Evolutionary conservation across 2,329 filamentous ascomycete species (phyloP), one percentile per base, ranked within the genome.

Genomic region (Pestalotiopsis sp.): DNA sequence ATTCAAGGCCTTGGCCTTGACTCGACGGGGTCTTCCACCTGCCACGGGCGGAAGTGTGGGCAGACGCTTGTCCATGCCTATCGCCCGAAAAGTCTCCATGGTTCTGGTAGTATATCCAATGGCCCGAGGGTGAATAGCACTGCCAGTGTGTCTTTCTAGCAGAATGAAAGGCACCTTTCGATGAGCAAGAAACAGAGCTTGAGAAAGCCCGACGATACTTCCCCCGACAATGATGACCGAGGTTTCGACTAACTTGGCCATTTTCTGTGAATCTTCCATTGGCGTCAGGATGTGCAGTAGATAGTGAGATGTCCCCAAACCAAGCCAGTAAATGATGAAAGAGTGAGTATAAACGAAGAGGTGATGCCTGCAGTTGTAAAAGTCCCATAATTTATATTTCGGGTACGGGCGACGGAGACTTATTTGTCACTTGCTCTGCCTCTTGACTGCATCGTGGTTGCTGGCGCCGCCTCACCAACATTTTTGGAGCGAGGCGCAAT

Each of bases 91-190:
- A 14, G 65, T 60, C 58, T 71, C 66, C 11, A 68, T 41, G 4
- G 60, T 71, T 49, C 63, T 64, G 17, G 56, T 41, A 27, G 65
- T 71, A 60, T 59, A 69, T 36, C 36, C 68, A 27, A 66, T 58
- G 61, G 71, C 71, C 17, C 68, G 69, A 13, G 70, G 69, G 45
- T 71, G 71, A 4, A 69, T 65, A 2, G 66, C 69, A 4, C 68
- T 73, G 31, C 69, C 72, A 4, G 70, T 25, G 17, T 68, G 66
- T 9, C 71, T 62, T 68, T 73, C 70, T 36, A 72, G 45, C 25
- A 72, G 62, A 31, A 72, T 14, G 25, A 70, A 70, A 9, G 67
- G 69, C 27, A 72, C 66, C 9, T 66, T 57, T 23, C 68, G 70
- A 25, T 68, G 65, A 4, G 71, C 71, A 23, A 70, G 69, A 40